Conservation (phyloP, 106 monocot species). For the Dendrobium catenatum region DNA sequence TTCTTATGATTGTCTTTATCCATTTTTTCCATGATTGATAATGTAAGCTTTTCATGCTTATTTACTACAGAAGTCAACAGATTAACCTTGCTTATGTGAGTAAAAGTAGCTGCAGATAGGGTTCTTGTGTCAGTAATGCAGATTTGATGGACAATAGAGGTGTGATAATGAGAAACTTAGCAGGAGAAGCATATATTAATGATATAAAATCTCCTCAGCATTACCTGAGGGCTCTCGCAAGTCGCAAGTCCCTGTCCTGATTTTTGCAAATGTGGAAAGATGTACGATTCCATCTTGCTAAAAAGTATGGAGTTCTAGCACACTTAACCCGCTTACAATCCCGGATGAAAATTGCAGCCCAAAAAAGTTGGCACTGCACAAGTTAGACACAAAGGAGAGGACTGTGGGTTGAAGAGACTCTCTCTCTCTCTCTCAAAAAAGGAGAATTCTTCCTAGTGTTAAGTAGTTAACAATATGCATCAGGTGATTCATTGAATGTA, state of each 20-base stretch:
- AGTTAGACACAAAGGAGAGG: conserved; percentile 17
- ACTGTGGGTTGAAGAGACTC: conserved; percentile 5
- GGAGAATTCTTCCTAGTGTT: neutral
- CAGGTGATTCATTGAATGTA: conserved; percentile 6
- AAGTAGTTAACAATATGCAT: conserved; percentile 4
- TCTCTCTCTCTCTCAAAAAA: neutral
- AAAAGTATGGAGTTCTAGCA: conserved; percentile 3
- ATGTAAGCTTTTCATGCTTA: neutral
- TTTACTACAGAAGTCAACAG: neutral
- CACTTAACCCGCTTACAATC: conserved; percentile 11
- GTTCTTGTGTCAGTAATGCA: neutral
- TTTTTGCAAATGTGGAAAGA: conserved; percentile 59
- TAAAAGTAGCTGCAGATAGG: neutral
- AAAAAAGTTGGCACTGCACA: conserved; percentile 2
- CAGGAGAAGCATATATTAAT: neutral
- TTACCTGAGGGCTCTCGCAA: conserved; percentile 48
- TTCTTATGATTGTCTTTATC: neutral
- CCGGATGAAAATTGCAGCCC: conserved; percentile 8
- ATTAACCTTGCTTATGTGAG: neutral
- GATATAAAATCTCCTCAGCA: neutral
- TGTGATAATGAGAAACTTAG: neutral
- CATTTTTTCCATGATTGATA: neutral
- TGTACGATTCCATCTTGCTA: neutral
- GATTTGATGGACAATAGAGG: neutral
- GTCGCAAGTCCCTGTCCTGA: conserved; percentile 66